Evolutionary conservation across 495 filamentous ascomycete species (phyloP).

Genomic region (Penicillium odoratum): DNA sequence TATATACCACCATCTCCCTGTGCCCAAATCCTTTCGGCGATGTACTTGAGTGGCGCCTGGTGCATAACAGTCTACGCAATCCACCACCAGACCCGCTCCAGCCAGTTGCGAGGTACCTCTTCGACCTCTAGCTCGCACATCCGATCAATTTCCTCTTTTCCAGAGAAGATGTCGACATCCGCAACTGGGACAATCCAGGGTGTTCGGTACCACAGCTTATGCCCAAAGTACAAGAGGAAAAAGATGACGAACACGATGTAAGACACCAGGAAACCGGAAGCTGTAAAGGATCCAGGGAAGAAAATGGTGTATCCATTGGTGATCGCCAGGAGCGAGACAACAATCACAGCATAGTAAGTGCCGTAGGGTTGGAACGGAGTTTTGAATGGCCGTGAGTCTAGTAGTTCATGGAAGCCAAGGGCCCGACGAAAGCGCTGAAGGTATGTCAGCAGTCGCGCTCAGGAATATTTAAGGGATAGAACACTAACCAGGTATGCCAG

Average conservation of each 20-base stretch:
- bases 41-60: too few species aligned
- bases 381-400: slow-evolving; percentile 53
- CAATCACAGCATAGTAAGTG: slow-evolving; percentile 54
- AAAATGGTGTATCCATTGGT: slow-evolving; percentile 68
- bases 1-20: too few species aligned
- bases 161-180: slow-evolving; percentile 32
- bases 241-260: slow-evolving; percentile 62
- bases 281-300: slow-evolving; percentile 48
- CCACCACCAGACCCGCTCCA: slow-evolving; percentile 38
- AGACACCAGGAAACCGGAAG: slow-evolving; percentile 51
- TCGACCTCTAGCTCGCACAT: slow-evolving; percentile 30
- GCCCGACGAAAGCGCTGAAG: slow-evolving; percentile 47
- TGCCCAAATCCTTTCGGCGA: too few species aligned
- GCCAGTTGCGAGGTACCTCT: slow-evolving; percentile 30
- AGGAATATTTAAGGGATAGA: not conserved
- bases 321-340: slow-evolving; percentile 57
- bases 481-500: slow-evolving; percentile 33
- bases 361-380: slow-evolving; percentile 56
- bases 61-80: slow-evolving; percentile 15
- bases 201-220: slow-evolving; percentile 35
- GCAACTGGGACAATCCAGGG: slow-evolving; percentile 53
- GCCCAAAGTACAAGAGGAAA: slow-evolving; percentile 60
- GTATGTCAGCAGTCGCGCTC: not conserved
- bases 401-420: slow-evolving; percentile 38
- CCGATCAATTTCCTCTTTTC: slow-evolving; percentile 36